A percentile compares a stretch with the other conserved stretches of the same genome.
Conservation (phyloP, 2,329 filamentous ascomycete genomes). For the Penicillium sp. region DNA sequence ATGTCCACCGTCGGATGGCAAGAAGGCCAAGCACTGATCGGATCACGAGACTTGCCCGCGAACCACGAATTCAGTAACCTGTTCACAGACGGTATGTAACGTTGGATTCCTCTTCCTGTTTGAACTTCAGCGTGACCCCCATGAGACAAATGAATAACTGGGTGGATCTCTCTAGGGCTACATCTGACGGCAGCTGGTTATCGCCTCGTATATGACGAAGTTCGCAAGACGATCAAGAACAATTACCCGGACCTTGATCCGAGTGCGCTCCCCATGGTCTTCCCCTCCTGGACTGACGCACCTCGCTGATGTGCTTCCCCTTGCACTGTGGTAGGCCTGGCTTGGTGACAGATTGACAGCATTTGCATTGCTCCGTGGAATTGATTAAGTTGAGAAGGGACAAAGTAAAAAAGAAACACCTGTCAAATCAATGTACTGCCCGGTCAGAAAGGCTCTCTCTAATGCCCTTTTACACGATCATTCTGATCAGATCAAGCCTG, state of each 20-base stretch:
- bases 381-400: too few relatives aligned
- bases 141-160: background rate
- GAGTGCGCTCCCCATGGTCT: slow-evolving; percentile 46
- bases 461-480: too few relatives aligned
- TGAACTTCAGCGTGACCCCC: slow-evolving; percentile 2
- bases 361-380: too few relatives aligned
- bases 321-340: too few relatives aligned
- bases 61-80: slow-evolving; percentile 51
- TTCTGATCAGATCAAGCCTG: too few relatives aligned
- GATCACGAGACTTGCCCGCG: slow-evolving; percentile 53
- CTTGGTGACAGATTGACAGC: too few relatives aligned
- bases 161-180: slow-evolving; percentile 37
- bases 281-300: slow-evolving; percentile 49
- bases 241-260: slow-evolving; percentile 53
- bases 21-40: slow-evolving; percentile 45
- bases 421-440: too few relatives aligned
- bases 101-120: background rate
- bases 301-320: slow-evolving; percentile 24
- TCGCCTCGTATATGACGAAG: slow-evolving; percentile 48
- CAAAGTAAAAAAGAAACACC: too few relatives aligned
- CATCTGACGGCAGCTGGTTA: slow-evolving; percentile 56
- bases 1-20: slow-evolving; percentile 59
- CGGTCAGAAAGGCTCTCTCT: too few relatives aligned
- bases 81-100: slow-evolving; percentile 51
- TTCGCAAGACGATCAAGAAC: slow-evolving; percentile 47